Conservation (phyloP, 495 filamentous ascomycete species). For the Cercophora samala region DNA sequence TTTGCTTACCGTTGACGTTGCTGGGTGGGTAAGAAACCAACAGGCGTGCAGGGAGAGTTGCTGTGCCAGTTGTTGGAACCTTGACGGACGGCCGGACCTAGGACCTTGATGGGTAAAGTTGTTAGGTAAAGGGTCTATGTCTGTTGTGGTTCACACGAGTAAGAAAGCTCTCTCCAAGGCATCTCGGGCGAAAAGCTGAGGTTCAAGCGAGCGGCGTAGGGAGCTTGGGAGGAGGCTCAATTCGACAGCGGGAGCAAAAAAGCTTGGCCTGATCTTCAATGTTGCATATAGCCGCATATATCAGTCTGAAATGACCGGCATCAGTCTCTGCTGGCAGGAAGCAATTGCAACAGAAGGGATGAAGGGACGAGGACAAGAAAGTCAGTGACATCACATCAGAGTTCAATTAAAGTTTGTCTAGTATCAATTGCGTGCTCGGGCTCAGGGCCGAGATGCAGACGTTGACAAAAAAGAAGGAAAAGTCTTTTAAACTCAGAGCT, state of each 20-base stretch:
- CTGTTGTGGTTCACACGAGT: neutral
- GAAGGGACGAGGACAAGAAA: neutral
- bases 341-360: neutral
- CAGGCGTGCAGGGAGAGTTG: neutral
- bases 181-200: neutral
- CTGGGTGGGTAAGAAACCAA: neutral
- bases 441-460: neutral
- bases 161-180: neutral
- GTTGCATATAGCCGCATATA: neutral
- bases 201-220: neutral
- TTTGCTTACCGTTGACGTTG: neutral
- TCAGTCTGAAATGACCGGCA: neutral
- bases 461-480: neutral
- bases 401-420: neutral
- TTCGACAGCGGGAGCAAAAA: neutral
- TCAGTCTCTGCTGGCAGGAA: neutral
- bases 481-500: neutral
- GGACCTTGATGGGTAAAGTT: neutral
- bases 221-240: neutral
- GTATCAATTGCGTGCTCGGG: neutral
- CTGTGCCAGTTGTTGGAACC: neutral
- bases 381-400: neutral
- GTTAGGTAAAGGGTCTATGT: neutral
- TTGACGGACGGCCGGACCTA: neutral
- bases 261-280: neutral